Base-by-base conservation (phyloP, 768 basidiomycete genomes). In the Podaxis sp. region DNA sequence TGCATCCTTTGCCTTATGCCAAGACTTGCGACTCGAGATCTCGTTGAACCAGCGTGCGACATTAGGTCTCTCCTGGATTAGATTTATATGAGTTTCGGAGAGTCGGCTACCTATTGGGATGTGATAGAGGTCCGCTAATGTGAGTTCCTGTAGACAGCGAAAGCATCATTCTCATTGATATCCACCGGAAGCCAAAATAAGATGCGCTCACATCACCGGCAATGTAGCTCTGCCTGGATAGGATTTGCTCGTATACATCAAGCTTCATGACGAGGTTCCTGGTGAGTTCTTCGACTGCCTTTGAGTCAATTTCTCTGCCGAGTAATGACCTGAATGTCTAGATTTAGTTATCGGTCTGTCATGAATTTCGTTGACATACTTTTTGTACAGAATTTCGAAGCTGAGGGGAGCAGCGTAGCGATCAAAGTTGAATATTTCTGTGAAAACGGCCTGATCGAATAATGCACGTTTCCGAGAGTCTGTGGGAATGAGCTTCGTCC, bases 11-110 rank as follows among this genome's bases (percentile, higher is more conserved):
- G 20, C n/a, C 0, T 74, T 75, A 58, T 69, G 65, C 85, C 85
- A 86, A 1, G 83, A 72, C 13, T 76, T 70, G 56, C 84, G 75
- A 24, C 76, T 71, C 11, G 74, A 72, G 51, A 87, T 71, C 20
- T 78, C 82, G 59, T 79, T 77, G 78, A 79, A 85, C 85, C 85
- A 86, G 59, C 83, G 79, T 7, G 71, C 57, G 0, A 85, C 77
- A 64, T 82, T 83, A 13, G 82, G 80, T 55, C 76, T 73, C 10
- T 66, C 62, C 6, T 64, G 65, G 28, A 83, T 65, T 12, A 78
- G 66, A 24, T 28, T 50, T 6, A 50, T 24, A n/a, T 71, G 65
- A 50, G 57, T 61, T 12, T 58, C 58, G 1, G 58, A 44, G 26
- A 77, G 66, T 38, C 66, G 53, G 7, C 58, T 52, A n/a, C 68